Evolutionary conservation across 108 stramenopile genomes (phyloP), one percentile per base, ranked within the genome.

Genomic region (Fistulifera solaris): DNA sequence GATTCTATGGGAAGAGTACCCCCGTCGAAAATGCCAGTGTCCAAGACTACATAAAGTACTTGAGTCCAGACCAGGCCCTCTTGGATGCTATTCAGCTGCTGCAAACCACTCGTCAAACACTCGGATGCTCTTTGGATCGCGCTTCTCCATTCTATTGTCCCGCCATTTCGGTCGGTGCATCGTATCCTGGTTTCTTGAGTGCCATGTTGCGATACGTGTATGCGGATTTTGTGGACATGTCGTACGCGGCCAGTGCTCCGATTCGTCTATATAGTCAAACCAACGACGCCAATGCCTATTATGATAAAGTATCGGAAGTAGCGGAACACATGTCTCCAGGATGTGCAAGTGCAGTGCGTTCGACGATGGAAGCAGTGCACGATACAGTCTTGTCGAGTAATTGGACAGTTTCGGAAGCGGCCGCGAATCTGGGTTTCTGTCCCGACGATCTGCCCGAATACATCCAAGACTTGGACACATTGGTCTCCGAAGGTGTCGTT

Each of bases 121-220:
- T 75, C 22, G 63, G 67, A 10, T 83, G 86, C 48, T 71, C 62
- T 27, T 24, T 48, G 10, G 58, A 76, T 52, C 66, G 70, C 4
- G 14, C 48, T 1, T 66, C 75, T n/a, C 15, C 43, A 6, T 27
- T 64, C 11, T 89, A 89, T 60, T 89, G 87, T 54, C 87, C 87
- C 28, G 78, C 85, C 24, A 78, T 89, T 27, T 62, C 83, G 3
- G 75, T 89, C 4, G 83, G 87, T 13, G 87, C 71, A 35, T 78
- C 76, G 24, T 85, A 85, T 59, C 83, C 87, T 12, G 87, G 87
- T 6, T 85, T 85, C 56, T 54, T 89, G 11, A 61, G 70, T 17
- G 76, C 76, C 58, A 76, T 83, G 78, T 55, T 85, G 27, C 78
- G 88, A 4, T 59, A 85, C 14, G 61, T 58, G 31, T 64, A 73